Percentiles rank a stretch among this genome's conserved stretches.
Conservation (phyloP, 2,329 filamentous ascomycete genomes). For the Penicillium sp. region DNA sequence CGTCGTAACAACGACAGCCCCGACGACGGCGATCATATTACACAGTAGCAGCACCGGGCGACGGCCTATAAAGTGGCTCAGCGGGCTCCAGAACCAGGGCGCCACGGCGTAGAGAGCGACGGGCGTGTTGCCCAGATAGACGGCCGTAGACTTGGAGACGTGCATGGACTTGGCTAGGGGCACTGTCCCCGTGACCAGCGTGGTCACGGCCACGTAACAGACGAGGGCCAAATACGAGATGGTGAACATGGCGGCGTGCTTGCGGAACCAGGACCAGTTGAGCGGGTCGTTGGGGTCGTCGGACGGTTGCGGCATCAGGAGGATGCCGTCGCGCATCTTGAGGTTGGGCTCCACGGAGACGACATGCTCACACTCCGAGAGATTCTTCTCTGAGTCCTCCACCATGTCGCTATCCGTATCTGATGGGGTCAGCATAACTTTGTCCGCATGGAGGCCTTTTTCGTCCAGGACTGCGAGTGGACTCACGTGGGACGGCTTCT, state of each 20-base stretch:
- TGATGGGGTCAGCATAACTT: neutral
- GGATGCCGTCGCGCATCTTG: slow-evolving; percentile 12
- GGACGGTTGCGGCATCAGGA: slow-evolving; percentile 17
- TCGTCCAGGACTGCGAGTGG: too few species aligned
- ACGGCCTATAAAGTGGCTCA: slow-evolving; percentile 7
- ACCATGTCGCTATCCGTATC: neutral
- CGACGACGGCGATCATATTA: slow-evolving; percentile 5
- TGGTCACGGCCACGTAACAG: slow-evolving; percentile 6
- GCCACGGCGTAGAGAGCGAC: slow-evolving; percentile 7
- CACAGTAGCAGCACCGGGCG: slow-evolving; percentile 5
- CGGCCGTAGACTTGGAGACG: slow-evolving; percentile 6
- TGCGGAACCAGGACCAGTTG: slow-evolving; percentile 13
- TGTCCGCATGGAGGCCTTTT: too few species aligned
- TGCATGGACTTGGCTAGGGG: slow-evolving; percentile 3
- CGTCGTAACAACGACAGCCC: slow-evolving; percentile 2
- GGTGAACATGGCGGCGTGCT: slow-evolving; percentile 7
- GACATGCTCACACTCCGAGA: slow-evolving; percentile 1
- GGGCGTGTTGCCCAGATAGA: slow-evolving; percentile 8
- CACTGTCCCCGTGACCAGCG: slow-evolving; percentile 5
- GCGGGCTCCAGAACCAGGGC: slow-evolving; percentile 7
- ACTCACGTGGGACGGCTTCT: too few species aligned
- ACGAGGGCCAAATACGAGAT: slow-evolving; percentile 7
- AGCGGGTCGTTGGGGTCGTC: slow-evolving; percentile 18
- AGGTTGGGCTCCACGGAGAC: slow-evolving; percentile 2
- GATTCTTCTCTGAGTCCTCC: slow-evolving; percentile 3